Evolutionary conservation across 78 protist species (phyloP), one percentile per base, ranked within the genome.

Genomic region (Monocercomonoides exilis): DNA sequence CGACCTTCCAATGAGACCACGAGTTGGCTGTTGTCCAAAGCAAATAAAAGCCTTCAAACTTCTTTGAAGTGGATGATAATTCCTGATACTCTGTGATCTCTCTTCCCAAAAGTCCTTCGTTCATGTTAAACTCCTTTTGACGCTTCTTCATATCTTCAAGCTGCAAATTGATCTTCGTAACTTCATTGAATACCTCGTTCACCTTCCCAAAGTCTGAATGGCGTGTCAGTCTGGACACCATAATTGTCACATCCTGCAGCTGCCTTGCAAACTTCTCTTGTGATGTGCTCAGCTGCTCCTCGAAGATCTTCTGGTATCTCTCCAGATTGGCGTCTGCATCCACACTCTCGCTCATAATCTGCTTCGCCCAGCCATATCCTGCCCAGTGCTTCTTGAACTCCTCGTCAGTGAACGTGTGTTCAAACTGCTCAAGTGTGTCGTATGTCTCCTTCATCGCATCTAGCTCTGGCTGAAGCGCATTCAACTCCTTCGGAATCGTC

Each of bases 1-100:
- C 41, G 29, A 77, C 2, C 33, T 86, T 11, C 89, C 88, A 86
- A 41, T 85, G 5, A 41, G 1, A 5, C 96, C 96, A 95, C 1
- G 89, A 77, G 85, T 2, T 34, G 38, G 94, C 86, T 0, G 97
- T 89, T 41, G 42, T 0, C 97, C 97, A 95, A 35, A 95, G 87
- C 34, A 82, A 70, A 1, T 91, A 29, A 80, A 84, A 92, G 5
- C 95, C 94, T 46, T 91, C 92, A 81, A 95, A 95, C 1, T 85
- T 87, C 86, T 92, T 90, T 43, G 1, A 41, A 11, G 88, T 0
- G 3, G 42, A 6, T 41, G 21, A 0, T 44, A 94, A 63, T 34
- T 45, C 42, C 36, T 43, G 38, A 81, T 93, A 93, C n/a, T 87
- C 90, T 0, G 93, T 91, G 77, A 44, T 63, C 54, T 85, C 80